Base-by-base conservation (phyloP, 2,329 filamentous ascomycete genomes). In the Microdochium bolleyi region DNA sequence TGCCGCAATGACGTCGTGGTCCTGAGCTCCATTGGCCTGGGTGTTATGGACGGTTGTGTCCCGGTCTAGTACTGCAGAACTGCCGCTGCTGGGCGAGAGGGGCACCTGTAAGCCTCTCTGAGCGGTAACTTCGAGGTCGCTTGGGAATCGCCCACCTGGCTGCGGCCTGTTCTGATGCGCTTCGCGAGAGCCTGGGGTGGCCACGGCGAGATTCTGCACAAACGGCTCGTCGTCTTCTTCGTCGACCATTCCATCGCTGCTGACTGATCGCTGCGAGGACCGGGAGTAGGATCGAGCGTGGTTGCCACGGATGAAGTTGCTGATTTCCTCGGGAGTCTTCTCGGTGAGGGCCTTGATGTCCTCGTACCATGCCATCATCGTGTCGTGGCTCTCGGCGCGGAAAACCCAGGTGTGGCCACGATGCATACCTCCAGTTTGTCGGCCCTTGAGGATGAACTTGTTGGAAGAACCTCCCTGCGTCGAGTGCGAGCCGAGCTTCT, bases 381-480 rank as follows among this genome's bases (percentile, higher is more conserved):
- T 96, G 61, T 97, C 92, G 68, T 95, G 77, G 59, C 80, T 84
- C 62, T 87, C 84, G 51, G 83, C 83, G 48, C 84, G 80, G 70
- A 88, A 87, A 22, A 87, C 83, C 84, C 84, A 88, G 2, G 81
- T 85, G 61, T 87, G 84, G 24, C 83, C 84, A 53, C 92, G 88
- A 69, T 97, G 94, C 84, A 97, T 89, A 3, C 87, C 77, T 51
- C 94, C 92, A 3, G 91, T 94, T 71, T 97, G 92, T 55, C 92
- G 88, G 48, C 94, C 94, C 70, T 97, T 99, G 63, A 99, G 84
- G 69, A 96, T 90, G 68, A 99, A 99, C 68, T 99, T 99, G 74
- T 96, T 92, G 41, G 91, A 96, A 13, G 87, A 89, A 13, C 89
- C 92, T 49, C 83, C 85, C 54, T 84, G 83, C 55, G 84, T 81